These are phyloP conservation scores for Hanseniaspora jakobsenii DNA, from an alignment of 805 yeast genomes.

Conservation along the genomic window DNA sequence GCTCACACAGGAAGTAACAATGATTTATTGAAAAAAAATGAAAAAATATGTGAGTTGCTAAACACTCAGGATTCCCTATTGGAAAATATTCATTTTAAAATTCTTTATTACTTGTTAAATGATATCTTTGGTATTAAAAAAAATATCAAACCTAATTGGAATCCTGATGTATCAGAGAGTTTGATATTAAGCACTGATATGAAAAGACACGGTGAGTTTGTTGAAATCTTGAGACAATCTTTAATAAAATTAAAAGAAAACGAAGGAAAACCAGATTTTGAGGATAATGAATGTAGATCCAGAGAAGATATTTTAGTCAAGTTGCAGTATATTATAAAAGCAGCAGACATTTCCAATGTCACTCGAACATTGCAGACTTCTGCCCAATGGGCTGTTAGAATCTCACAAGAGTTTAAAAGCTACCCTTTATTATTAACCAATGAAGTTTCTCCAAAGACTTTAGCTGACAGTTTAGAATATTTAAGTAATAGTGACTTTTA, in stretches of 20 bases:
- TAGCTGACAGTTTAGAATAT: too few species aligned
- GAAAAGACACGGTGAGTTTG: constrained; percentile 66
- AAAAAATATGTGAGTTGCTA: background rate
- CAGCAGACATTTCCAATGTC: constrained; percentile 93
- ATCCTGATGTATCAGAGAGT: constrained; percentile 18
- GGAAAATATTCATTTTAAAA: constrained; percentile 69
- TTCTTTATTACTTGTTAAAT: constrained; percentile 31
- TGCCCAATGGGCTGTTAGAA: constrained; percentile 75
- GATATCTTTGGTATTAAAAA: constrained; percentile 15
- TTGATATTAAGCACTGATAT: constrained; percentile 77
- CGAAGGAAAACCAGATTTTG: too few species aligned
- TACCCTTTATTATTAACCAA: constrained; percentile 34
- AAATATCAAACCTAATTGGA: background rate
- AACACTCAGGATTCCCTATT: constrained; percentile 41
- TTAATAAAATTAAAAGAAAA: constrained; percentile 16
- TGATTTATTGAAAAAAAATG: constrained; percentile 44
- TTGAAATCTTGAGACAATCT: constrained; percentile 28
- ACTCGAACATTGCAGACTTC: constrained; percentile 66
- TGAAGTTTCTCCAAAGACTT: background rate
- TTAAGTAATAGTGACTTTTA: too few species aligned
- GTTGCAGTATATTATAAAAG: constrained; percentile 71
- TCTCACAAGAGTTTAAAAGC: constrained; percentile 66
- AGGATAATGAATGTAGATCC: background rate
- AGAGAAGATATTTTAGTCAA: constrained; percentile 23
- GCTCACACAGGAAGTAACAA: constrained; percentile 97